A percentile compares a stretch with the other conserved stretches of the same genome.
Evolutionary conservation across 495 filamentous ascomycete species (phyloP).

Genomic region (Penicillium steckii): DNA sequence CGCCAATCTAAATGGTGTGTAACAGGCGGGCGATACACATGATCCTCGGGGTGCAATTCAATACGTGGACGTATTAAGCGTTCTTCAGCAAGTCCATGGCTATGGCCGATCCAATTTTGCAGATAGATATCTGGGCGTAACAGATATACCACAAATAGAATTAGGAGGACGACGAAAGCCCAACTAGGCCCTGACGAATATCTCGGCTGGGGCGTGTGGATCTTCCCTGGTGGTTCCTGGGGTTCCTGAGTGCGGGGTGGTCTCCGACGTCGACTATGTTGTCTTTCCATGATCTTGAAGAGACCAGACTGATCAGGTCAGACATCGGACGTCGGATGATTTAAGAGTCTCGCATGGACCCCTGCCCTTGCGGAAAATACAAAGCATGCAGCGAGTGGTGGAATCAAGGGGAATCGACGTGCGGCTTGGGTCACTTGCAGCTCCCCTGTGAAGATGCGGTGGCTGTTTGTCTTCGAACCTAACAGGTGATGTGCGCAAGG

Average conservation of each 20-base stretch:
- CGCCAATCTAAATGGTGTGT: conserved; percentile 36
- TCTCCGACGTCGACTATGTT: conserved; percentile 8
- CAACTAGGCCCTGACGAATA: conserved; percentile 10
- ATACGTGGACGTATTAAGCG: conserved; percentile 20
- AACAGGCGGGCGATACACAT: conserved; percentile 30
- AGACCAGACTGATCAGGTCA: not conserved
- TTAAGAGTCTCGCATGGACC: not conserved
- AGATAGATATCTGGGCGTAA: not conserved
- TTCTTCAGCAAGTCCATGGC: not conserved
- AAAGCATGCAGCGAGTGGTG: not conserved
- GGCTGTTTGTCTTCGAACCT: not conserved
- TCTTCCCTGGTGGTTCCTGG: not conserved
- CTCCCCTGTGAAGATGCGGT: not conserved
- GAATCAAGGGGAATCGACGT: not conserved
- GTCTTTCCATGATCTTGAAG: conserved; percentile 12
- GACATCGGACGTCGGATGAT: not conserved
- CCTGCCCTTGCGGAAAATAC: conserved; percentile 1
- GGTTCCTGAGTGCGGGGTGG: conserved; percentile 1
- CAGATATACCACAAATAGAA: conserved; percentile 20
- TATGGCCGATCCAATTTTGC: not conserved
- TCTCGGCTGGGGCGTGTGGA: not conserved
- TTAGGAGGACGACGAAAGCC: conserved; percentile 12
- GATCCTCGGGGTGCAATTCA: conserved; percentile 39
- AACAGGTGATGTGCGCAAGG: not conserved
- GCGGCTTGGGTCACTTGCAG: not conserved